These are phyloP conservation scores for Nepenthes mirabilis DNA, from an alignment of 148 eudicot species.

Conservation along the genomic window DNA sequence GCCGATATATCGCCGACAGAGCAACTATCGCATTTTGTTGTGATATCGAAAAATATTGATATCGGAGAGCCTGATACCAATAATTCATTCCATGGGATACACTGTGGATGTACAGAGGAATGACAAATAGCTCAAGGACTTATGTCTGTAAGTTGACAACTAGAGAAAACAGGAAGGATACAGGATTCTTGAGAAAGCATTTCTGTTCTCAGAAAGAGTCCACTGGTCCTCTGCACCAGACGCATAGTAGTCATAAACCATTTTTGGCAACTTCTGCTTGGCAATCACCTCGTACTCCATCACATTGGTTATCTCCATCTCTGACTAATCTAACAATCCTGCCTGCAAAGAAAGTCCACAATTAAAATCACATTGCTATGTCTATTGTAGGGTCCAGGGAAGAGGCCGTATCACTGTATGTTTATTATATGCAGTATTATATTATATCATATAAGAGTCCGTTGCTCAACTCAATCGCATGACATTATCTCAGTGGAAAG, in stretches of 20 bases:
- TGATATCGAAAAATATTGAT: too few relatives aligned
- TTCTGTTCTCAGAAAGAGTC: conserved; percentile 88
- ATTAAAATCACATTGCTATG: not conserved
- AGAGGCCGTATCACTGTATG: too few relatives aligned
- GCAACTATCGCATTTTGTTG: too few relatives aligned
- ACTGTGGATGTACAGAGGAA: not conserved
- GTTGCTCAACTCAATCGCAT: too few relatives aligned
- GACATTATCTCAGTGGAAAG: not conserved
- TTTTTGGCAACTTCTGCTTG: conserved; percentile 88
- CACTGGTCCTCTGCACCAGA: conserved; percentile 99
- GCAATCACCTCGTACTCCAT: conserved; percentile 87
- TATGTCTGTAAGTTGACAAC: not conserved
- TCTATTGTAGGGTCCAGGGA: too few relatives aligned
- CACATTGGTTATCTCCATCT: conserved; percentile 82
- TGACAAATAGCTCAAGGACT: not conserved
- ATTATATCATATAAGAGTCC: too few relatives aligned
- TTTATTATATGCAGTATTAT: too few relatives aligned
- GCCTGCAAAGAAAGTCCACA: not conserved
- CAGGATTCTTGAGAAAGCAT: conserved; percentile 92
- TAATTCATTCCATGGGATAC: not conserved
- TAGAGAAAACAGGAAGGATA: conserved; percentile 13
- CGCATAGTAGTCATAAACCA: conserved; percentile 93
- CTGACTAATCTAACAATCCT: not conserved
- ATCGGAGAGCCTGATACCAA: too few relatives aligned
- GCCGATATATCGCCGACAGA: too few relatives aligned